These are phyloP conservation scores for Cercospora sojina DNA, from an alignment of 2,329 filamentous ascomycete genomes.

Conservation along the genomic window DNA sequence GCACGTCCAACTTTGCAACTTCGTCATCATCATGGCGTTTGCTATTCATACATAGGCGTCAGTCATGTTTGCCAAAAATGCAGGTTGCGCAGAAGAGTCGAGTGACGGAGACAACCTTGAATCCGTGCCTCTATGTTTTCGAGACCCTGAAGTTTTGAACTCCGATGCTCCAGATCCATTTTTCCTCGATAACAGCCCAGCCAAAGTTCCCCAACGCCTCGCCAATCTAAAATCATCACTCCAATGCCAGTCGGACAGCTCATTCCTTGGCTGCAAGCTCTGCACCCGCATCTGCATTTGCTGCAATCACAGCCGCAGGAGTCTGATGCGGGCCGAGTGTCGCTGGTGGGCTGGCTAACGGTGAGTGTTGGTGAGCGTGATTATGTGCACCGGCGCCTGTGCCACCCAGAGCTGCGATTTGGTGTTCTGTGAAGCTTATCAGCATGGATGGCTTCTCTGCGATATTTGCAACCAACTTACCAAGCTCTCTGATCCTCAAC, in stretches of 20 bases:
- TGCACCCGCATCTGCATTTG: not conserved
- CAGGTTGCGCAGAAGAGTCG: not conserved
- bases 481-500: slow-evolving; percentile 67
- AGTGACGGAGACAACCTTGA: not conserved
- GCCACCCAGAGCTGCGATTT: slow-evolving; percentile 20
- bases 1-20: not conserved
- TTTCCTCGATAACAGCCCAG: not conserved
- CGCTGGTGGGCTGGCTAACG: slow-evolving; percentile 22
- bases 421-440: slow-evolving; percentile 13
- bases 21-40: not conserved
- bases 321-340: slow-evolving; percentile 12
- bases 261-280: not conserved
- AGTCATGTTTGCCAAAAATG: not conserved
- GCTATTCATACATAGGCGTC: not conserved
- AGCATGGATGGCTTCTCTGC: not conserved
- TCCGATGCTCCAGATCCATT: not conserved
- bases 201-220: not conserved
- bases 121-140: not conserved
- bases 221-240: not conserved
- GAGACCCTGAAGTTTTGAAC: not conserved
- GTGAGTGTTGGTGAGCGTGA: slow-evolving; percentile 22
- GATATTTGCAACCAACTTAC: not conserved
- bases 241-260: not conserved
- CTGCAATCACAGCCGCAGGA: not conserved
- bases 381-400: not conserved